Evolutionary conservation across 2,329 filamentous ascomycete species (phyloP).

Genomic region (Colletotrichum sp.): DNA sequence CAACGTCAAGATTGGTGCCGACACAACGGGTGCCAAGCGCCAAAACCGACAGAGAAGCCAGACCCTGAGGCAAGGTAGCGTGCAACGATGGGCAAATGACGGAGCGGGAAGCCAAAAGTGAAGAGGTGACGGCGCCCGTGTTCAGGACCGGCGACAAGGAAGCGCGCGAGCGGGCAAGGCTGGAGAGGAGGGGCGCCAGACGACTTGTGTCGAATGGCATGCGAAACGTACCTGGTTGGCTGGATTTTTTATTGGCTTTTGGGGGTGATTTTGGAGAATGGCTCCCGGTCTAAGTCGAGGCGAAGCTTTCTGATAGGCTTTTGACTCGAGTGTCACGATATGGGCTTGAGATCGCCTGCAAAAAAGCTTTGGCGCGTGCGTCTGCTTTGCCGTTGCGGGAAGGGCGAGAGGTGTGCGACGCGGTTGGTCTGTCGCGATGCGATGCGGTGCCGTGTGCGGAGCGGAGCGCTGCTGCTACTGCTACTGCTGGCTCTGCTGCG

Average conservation of each 20-base stretch:
- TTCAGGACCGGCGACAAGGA: conserved; percentile 10
- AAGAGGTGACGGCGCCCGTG: background rate
- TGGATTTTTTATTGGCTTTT: background rate
- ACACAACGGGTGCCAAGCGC: background rate
- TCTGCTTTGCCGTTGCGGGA: background rate
- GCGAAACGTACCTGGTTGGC: conserved; percentile 22
- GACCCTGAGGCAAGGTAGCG: background rate
- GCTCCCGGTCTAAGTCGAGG: conserved; percentile 13
- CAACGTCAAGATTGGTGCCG: background rate
- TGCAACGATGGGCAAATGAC: background rate
- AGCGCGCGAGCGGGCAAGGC: conserved; percentile 17
- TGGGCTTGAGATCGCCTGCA: conserved; percentile 15
- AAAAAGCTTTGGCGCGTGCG: conserved; percentile 17
- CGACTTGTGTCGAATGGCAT: conserved; percentile 7
- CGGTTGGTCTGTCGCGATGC: conserved; percentile 26
- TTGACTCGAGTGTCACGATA: conserved; percentile 21
- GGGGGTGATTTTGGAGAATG: background rate
- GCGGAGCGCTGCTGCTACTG: background rate
- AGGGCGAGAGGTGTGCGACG: conserved; percentile 17
- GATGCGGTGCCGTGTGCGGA: background rate
- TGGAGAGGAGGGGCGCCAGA: conserved; percentile 19
- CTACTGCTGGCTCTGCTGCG: background rate
- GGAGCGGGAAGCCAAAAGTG: background rate
- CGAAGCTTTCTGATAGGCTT: conserved; percentile 23
- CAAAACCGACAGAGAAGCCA: background rate